Evolutionary conservation across 2,329 filamentous ascomycete genomes (phyloP), one percentile per base, ranked within the genome.

Genomic region (Nothopassalora personata): DNA sequence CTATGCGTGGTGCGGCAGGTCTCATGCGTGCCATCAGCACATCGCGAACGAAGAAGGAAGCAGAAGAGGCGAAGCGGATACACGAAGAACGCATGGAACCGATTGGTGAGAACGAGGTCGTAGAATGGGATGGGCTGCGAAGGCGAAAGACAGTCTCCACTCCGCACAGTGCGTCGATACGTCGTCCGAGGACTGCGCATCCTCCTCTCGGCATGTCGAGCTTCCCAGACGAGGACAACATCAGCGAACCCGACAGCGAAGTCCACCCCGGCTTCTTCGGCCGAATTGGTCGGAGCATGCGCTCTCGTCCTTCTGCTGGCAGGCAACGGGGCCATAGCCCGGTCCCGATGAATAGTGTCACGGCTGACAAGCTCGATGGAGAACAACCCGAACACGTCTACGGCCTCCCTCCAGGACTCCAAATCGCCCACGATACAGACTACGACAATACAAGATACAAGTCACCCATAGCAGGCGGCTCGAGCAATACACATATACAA

Each of bases 61-160:
- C 86, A 7, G 85, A 90, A 48, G 94, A 97, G 73, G 83, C 88
- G 19, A 87, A 84, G 66, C 85, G 90, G 33, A 80, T 96, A 58
- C 86, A 88, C 60, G 87, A 92, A 67, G 93, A 97, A 69, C 90
- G 86, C 50, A 86, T 96, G 72, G 85, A 86, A 58, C 83, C 90
- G 1, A 88, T 95, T 54, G 84, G 82, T 50, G 91, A 97, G 70
- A 85, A 91, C 65, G 90, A 91, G 27, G 80, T 85, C 31, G 88
- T 90, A 62, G 91, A 97, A 75, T 99, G 91, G 87, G 94, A 97
- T 74, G 94, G 94, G 4, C 76, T 99, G 54, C 83, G 93, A 68
- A 82, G 91, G 67, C 83, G 94, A 54, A 84, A 79, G 70, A 87
- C 84, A 2, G 73, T 64, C 5, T 85, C 48, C 59, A 66, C 60